Evolutionary conservation across 768 basidiomycete genomes (phyloP), one percentile per base, ranked within the genome.

Genomic region (Kwoniella europaea): DNA sequence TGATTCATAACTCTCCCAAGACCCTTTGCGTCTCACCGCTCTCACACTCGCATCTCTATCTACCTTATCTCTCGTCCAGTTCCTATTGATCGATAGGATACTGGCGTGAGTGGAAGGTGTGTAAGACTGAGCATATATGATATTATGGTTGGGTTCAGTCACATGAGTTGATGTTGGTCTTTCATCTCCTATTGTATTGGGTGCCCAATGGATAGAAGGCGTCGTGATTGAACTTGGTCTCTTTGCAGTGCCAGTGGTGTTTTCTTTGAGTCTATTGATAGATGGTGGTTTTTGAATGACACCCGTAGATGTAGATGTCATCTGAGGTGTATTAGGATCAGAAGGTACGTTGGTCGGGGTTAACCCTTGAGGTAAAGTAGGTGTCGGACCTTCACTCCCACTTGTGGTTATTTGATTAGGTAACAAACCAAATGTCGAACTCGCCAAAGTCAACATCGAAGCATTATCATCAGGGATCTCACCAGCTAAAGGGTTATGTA

Each of bases 401-500:
- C 29, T 41, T 12, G 22, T 16, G 41, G 9, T 59, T 6, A 42
- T 22, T 18, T 56, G 66, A 57, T 35, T 44, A 56, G 61, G 57
- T 24, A 46, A 60, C 24, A 65, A n/a, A 6, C 89, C 95, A 82
- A 92, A 97, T 3, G 92, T 94, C 3, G 93, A 95, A 27, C 93
- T 94, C 13, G 96, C 96, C 12, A 99, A 88, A 0, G 96, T 99
- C 57, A 98, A 86, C 65, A 95, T 86, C 2, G 92, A 94, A 1
- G 96, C 96, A 79, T 98, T 94, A 79, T 95, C 94, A 56, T 89
- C 86, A 0, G 96, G 95, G 22, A 93, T 91, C 6, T 92, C 92
- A 16, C 91, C 91, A 24, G 97, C 96, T 24, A 92, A 89, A 1
- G 96, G 96, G 79, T 99, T 99, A 83, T 97, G 93, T 57, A 94